Evolutionary conservation across 306 rosid species (phyloP), one percentile per base, ranked within the genome.

Genomic region (Pterocarpus santalinus): DNA sequence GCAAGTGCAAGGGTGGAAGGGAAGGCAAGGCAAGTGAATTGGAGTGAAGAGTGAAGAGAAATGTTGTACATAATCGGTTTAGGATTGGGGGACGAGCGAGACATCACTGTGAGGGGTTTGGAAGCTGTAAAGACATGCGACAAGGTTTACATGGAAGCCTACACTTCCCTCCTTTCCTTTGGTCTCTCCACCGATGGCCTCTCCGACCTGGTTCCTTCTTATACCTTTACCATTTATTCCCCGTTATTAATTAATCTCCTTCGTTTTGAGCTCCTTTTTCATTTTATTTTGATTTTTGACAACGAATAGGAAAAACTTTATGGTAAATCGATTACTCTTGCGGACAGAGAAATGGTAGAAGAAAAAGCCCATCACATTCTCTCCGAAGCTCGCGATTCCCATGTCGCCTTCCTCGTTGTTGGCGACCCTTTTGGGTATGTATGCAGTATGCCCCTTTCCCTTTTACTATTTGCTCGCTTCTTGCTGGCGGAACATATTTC

Each of bases 261-360:
- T n/a, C n/a, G n/a, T n/a, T n/a, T n/a, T n/a, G n/a, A n/a, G n/a
- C n/a, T n/a, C 16, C 10, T 17, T 14, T 32, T 44, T 12, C 32
- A 33, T 35, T 55, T 13, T 22, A 33, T 34, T 46, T 22, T 30
- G 32, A 8, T 8, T 30, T 30, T 36, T 47, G 1, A 34, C 35
- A 8, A 12, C 53, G 14, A 52, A 36, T 88, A 89, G 98, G 98
- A 91, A 86, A 81, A 84, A 2, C 84, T 95, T 52, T 95, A 91
- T 13, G 95, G 97, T 16, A 91, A 86, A 69, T 58, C 95, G 17
- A 88, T 92, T 14, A 91, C 81, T 68, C 84, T 93, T 62, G 95
- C 97, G 0, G 99, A 95, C 82, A 82, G 99, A 82, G 99, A 95
- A 79, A 89, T 90, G 88, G 97, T 93, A 34, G 97, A 95, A 90